Evolutionary conservation across 495 filamentous ascomycete species (phyloP).

Genomic region (Penicillium goetzii): DNA sequence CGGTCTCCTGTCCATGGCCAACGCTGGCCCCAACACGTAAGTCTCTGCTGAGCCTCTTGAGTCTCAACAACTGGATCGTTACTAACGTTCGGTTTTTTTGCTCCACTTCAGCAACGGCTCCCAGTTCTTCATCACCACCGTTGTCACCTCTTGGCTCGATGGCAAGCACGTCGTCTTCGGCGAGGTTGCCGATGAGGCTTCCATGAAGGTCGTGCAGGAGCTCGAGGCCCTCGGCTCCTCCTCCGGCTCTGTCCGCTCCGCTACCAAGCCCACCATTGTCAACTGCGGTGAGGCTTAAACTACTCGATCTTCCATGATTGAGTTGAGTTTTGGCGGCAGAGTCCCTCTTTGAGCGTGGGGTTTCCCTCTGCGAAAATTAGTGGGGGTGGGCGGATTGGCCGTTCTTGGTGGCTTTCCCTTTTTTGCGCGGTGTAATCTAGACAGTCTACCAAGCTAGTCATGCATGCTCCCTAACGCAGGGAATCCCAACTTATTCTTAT

Average conservation of each 20-base stretch:
- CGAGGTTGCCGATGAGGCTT: constrained; percentile 74
- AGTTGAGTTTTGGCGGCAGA: constrained; percentile 17
- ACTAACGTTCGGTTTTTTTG: constrained; percentile 5
- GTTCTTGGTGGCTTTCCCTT: constrained; percentile 22
- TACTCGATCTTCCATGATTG: constrained; percentile 14
- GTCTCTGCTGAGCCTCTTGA: constrained; percentile 24
- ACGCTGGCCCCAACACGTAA: constrained; percentile 86
- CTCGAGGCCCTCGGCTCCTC: constrained; percentile 72
- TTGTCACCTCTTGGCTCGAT: constrained; percentile 88
- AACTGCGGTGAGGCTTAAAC: constrained; percentile 60
- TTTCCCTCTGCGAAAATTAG: constrained; percentile 5
- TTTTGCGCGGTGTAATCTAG: constrained; percentile 36
- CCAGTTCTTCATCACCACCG: constrained; percentile 98
- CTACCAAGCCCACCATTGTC: constrained; percentile 69
- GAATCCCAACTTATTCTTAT: constrained; percentile 2
- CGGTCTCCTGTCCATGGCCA: constrained; percentile 95
- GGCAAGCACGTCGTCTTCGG: constrained; percentile 99
- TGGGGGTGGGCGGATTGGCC: constrained; percentile 14
- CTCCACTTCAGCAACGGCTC: constrained; percentile 76
- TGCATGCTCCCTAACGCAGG: constrained; percentile 22
- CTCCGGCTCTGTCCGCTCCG: constrained; percentile 63
- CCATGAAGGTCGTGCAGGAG: constrained; percentile 66
- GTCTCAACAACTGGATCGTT: constrained; percentile 7
- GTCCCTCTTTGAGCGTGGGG: constrained; percentile 27
- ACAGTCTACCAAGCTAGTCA: constrained; percentile 33